Conservation (phyloP, 2,329 filamentous ascomycete genomes). For the Penicillium oxalicum region DNA sequence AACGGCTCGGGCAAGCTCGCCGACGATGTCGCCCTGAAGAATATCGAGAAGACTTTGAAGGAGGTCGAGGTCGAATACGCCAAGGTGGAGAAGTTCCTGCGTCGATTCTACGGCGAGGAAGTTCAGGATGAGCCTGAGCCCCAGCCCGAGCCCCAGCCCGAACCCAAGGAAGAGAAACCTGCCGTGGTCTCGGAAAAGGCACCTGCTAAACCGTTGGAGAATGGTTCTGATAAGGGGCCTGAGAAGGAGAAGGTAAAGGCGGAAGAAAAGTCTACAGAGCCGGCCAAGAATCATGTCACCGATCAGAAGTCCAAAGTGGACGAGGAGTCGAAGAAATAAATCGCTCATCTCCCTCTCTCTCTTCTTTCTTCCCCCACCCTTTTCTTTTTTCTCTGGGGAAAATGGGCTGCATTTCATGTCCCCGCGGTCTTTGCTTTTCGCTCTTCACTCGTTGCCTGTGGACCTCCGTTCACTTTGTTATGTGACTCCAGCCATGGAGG, state of each 20-base stretch:
- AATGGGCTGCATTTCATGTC: too few species aligned
- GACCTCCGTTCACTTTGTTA: too few species aligned
- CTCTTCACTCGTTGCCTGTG: too few species aligned
- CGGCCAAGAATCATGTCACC: constrained; percentile 1
- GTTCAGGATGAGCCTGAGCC: constrained; percentile 11
- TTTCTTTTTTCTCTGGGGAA: too few species aligned
- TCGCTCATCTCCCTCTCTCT: neutral
- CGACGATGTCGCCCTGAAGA: constrained; percentile 60
- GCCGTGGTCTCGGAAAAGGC: neutral
- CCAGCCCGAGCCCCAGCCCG: constrained; percentile 3
- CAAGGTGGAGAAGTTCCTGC: constrained; percentile 65
- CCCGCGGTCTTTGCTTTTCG: too few species aligned
- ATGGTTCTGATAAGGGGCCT: neutral
- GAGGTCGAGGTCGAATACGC: constrained; percentile 70
- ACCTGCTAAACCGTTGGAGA: neutral
- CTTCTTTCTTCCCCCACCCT: constrained; percentile 2
- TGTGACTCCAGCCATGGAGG: too few species aligned
- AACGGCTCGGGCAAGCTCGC: constrained; percentile 65
- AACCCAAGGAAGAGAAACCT: constrained; percentile 7
- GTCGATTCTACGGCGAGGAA: constrained; percentile 60
- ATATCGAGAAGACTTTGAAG: constrained; percentile 63
- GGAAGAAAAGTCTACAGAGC: constrained; percentile 10
- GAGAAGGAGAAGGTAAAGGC: constrained; percentile 6
- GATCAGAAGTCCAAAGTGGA: constrained; percentile 4
- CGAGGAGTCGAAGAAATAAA: constrained; percentile 6